phyloP scores from a whole-genome alignment of 805 yeast genomes.

The Ogataea corticis region DNA sequence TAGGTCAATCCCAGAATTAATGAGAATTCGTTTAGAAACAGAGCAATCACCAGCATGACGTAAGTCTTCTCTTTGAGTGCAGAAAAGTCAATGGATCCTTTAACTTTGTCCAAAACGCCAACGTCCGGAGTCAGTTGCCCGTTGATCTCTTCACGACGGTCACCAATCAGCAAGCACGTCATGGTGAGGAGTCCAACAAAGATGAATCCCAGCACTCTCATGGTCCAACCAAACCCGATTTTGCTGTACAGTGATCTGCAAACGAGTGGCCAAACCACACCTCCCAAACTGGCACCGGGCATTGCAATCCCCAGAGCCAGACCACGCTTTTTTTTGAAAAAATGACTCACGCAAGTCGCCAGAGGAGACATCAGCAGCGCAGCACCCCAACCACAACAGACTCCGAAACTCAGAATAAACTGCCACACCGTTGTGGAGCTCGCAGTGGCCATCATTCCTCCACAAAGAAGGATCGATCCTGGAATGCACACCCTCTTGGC shows the following conservation, averaged over 20 bases:
- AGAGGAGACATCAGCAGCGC: constrained; percentile 45
- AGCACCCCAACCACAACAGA: constrained; percentile 45
- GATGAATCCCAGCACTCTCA: constrained; percentile 52
- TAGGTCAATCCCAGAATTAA: constrained; percentile 54
- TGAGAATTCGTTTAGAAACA: constrained; percentile 52
- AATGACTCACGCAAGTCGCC: constrained; percentile 57
- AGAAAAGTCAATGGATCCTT: constrained; percentile 38
- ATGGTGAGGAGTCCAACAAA: constrained; percentile 34
- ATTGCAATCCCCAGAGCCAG: constrained; percentile 62
- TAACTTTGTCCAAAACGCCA: constrained; percentile 20
- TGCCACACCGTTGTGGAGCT: constrained; percentile 47
- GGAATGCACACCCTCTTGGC: constrained; percentile 37
- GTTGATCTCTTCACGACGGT: constrained; percentile 27
- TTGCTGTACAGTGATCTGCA: constrained; percentile 48
- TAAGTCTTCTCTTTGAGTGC: constrained; percentile 45
- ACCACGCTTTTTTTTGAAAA: constrained; percentile 59
- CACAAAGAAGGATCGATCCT: constrained; percentile 39
- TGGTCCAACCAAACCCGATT: constrained; percentile 62
- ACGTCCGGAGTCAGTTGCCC: constrained; percentile 14
- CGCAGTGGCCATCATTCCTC: constrained; percentile 47
- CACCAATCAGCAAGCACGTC: constrained; percentile 36
- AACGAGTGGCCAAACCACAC: constrained; percentile 54
- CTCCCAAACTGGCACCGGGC: constrained; percentile 60
- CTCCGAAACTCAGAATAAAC: constrained; percentile 52
- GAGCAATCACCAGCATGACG: constrained; percentile 40